A percentile compares a stretch with the other conserved stretches of the same genome.
phyloP scores from a whole-genome alignment of 257 asterid species.

The Nicotiana benthamiana region DNA sequence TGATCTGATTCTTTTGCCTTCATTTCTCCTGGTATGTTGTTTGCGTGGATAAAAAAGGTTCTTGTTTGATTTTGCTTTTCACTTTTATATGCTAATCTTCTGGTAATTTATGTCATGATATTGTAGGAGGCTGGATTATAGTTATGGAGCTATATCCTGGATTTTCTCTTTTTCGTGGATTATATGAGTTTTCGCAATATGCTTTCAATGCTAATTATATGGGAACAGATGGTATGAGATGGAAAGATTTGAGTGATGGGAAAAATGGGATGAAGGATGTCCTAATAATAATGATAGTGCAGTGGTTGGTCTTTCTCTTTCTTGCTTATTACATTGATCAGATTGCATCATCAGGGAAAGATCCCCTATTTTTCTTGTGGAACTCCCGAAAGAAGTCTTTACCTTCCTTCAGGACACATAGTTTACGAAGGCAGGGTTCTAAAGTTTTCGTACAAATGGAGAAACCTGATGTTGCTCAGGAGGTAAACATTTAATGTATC shows the following conservation, averaged over 20 bases:
- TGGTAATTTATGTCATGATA: constrained; percentile 6
- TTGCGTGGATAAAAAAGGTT: not conserved
- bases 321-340: constrained; percentile 73
- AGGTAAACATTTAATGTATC: constrained; percentile 38
- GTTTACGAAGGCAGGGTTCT: constrained; percentile 66
- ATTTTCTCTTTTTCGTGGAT: constrained; percentile 79
- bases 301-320: constrained; percentile 72
- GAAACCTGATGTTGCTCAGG: constrained; percentile 70
- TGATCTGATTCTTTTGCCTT: not conserved
- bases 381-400: constrained; percentile 36
- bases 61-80: not conserved
- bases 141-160: constrained; percentile 95
- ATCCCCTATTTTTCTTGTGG: constrained; percentile 47
- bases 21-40: not conserved
- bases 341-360: constrained; percentile 61
- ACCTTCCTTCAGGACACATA: constrained; percentile 55
- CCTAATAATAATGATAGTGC: constrained; percentile 58
- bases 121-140: constrained; percentile 69
- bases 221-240: constrained; percentile 92
- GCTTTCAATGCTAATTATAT: constrained; percentile 53
- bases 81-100: not conserved
- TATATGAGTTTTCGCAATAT: constrained; percentile 77
- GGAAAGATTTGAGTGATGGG: constrained; percentile 63
- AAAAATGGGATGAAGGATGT: constrained; percentile 67
- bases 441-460: constrained; percentile 67